A percentile compares a stretch with the other conserved stretches of the same genome.
These are phyloP conservation scores for Chrysanthemum makinoi DNA, from an alignment of 129 eudicot species.

Conservation along the genomic window DNA sequence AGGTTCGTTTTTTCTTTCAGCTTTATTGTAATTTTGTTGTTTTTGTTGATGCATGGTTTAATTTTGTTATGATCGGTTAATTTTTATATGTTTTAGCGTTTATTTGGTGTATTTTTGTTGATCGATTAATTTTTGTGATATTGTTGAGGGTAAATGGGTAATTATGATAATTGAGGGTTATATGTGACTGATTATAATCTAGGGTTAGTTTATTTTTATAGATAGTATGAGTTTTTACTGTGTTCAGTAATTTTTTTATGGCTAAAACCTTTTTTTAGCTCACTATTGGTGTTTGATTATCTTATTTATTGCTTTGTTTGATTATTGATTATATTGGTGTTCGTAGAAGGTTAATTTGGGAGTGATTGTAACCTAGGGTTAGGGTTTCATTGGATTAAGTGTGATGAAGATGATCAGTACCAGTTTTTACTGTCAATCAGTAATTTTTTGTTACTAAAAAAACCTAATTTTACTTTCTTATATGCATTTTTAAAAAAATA, in stretches of 20 bases:
- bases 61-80: not conserved
- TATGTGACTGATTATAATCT: not conserved
- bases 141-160: not conserved
- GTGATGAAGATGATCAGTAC: no score
- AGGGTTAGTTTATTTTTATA: constrained; percentile 19
- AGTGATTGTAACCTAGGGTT: no score
- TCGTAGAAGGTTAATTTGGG: no score
- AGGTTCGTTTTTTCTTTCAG: constrained; percentile 21
- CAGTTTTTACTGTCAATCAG: not conserved
- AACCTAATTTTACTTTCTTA: not conserved
- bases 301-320: not conserved
- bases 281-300: not conserved
- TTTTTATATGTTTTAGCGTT: not conserved
- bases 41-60: not conserved
- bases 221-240: not conserved
- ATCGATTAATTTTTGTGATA: constrained; percentile 8
- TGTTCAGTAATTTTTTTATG: not conserved
- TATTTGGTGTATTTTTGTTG: not conserved
- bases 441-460: not conserved
- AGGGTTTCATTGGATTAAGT: no score
- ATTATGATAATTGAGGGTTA: not conserved
- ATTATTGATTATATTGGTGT: not conserved
- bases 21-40: not conserved
- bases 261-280: not conserved
- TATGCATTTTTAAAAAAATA: not conserved